Evolutionary conservation across 805 yeast genomes (phyloP), one percentile per base, ranked within the genome.

Genomic region (Candida berthetii): DNA sequence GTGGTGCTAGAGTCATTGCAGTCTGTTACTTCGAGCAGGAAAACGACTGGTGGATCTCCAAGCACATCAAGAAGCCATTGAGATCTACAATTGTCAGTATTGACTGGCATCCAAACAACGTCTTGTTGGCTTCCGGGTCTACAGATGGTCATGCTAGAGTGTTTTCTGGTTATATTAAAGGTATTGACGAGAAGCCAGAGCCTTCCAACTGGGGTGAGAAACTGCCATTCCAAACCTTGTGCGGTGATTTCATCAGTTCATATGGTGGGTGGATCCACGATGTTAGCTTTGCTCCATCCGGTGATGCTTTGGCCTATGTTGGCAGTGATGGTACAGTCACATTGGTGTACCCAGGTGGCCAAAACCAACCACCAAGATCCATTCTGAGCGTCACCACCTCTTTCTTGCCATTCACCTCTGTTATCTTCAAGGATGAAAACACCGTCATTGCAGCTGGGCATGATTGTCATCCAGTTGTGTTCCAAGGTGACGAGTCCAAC

Each of bases 11-110:
- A 45, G 84, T 85, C 48, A 82, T 93, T 63, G 96, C 98, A 9
- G 85, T 93, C 38, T 93, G 99, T 69, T 93, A 90, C 67, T 93
- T 85, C 61, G 99, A 93, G 66, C 85, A 74, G 47, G 96, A 89
- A 55, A 93, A 91, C 62, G 96, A 93, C 61, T 93, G 99, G 99
- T 93, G 99, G 99, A 90, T 93, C 39, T 87, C 98, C 13, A 91
- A 91, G 65, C 99, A 91, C 67, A 84, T 93, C 65, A 90, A 90
- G 70, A 88, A 86, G 64, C 96, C 97, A n/a, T 71, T 93, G 54
- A 82, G 83, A 61, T 84, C 96, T 10, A 88, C 97, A 27, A 75
- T 90, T 50, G 72, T 90, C 49, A 72, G 85, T 36, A 71, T 91
- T 42, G 82, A 82, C 48, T 90, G 99, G 99, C 97, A 93, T 61